These are phyloP conservation scores for Spizellomyces sp. DNA, from an alignment of 192 early-diverging fungal species.

Conservation along the genomic window DNA sequence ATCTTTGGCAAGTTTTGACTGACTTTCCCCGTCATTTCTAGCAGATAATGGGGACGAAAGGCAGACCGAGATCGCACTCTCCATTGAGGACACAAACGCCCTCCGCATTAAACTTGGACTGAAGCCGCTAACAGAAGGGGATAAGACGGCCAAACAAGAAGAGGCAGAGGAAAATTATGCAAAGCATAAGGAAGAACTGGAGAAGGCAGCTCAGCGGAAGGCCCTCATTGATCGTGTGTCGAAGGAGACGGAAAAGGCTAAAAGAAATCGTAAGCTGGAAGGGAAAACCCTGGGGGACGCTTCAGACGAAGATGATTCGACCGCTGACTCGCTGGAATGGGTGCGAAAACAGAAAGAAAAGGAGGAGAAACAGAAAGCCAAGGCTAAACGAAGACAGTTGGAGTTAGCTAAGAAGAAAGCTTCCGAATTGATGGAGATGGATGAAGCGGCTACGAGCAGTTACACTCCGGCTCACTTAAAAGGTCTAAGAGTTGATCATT, in stretches of 20 bases:
- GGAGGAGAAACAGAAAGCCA: constrained; percentile 47
- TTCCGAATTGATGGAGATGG: constrained; percentile 44
- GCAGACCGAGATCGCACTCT: constrained; percentile 35
- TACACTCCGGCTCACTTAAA: constrained; percentile 54
- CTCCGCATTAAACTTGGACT: constrained; percentile 47
- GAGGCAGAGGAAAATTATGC: constrained; percentile 61
- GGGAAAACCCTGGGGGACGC: constrained; percentile 68
- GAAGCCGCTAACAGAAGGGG: constrained; percentile 35
- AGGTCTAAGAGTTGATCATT: constrained; percentile 78
- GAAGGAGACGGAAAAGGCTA: constrained; percentile 51
- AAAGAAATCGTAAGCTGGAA: constrained; percentile 53
- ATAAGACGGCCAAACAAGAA: constrained; percentile 24
- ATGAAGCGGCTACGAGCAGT: constrained; percentile 12
- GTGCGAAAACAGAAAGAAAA: constrained; percentile 58
- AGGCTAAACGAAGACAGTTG: constrained; percentile 47
- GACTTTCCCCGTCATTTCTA: neutral
- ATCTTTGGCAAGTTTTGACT: too few species aligned
- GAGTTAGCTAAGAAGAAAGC: constrained; percentile 39
- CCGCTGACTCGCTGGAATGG: constrained; percentile 65
- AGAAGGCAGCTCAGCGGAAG: constrained; percentile 51
- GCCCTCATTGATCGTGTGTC: constrained; percentile 56
- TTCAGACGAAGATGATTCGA: constrained; percentile 57
- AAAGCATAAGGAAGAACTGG: constrained; percentile 52
- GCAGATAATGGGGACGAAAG: neutral
- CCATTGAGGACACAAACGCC: constrained; percentile 54